A percentile compares a stretch with the other conserved stretches of the same genome.
phyloP scores from a whole-genome alignment of 257 asterid species.

The Solanum medicagineum region DNA sequence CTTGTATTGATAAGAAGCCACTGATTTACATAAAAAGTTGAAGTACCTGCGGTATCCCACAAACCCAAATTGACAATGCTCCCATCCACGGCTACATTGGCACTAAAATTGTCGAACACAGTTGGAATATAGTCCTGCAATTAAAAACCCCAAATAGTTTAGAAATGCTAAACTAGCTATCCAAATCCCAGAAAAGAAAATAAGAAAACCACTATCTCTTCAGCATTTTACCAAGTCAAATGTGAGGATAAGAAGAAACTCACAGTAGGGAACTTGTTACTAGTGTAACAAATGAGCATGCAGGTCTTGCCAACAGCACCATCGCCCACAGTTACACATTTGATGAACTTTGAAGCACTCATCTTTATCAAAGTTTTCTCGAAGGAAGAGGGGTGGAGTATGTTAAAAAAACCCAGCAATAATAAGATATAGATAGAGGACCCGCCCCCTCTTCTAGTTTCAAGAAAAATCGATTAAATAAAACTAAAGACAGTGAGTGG shows the following conservation, averaged over 20 bases:
- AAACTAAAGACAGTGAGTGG: not conserved
- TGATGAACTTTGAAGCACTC: constrained; percentile 97
- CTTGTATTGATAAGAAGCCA: not conserved
- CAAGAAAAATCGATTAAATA: constrained; percentile 40
- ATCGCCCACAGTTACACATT: constrained; percentile 95
- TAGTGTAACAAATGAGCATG: constrained; percentile 95
- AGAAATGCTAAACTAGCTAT: not conserved
- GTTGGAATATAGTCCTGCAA: constrained; percentile 58
- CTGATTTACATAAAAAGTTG: not conserved
- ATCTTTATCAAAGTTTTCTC: constrained; percentile 15
- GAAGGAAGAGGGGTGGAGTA: not conserved
- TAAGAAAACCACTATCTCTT: not conserved
- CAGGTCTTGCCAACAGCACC: constrained; percentile 98
- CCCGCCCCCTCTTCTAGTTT: constrained; percentile 21
- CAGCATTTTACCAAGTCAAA: not conserved
- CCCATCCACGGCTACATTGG: constrained; percentile 66
- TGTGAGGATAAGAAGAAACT: constrained; percentile 8
- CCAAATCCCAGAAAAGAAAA: not conserved
- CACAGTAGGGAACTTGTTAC: constrained; percentile 93
- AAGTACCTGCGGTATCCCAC: constrained; percentile 84
- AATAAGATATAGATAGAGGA: constrained; percentile 25
- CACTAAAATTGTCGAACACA: constrained; percentile 73
- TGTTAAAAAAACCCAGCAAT: not conserved
- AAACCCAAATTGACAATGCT: constrained; percentile 63
- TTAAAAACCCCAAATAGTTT: not conserved